phyloP scores from a whole-genome alignment of 805 yeast species.

The Lipomyces starkeyi region DNA sequence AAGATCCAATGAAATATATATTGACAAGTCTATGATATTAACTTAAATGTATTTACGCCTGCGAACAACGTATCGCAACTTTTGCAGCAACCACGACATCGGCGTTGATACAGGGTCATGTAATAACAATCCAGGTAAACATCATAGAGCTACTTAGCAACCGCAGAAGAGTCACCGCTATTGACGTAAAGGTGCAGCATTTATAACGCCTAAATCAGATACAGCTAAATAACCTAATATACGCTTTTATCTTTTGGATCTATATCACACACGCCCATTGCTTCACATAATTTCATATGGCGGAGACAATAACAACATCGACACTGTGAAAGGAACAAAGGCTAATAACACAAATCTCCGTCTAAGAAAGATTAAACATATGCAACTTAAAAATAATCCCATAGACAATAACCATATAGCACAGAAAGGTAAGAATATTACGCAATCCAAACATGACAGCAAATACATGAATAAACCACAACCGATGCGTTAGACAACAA shows the following conservation, averaged over 20 bases:
- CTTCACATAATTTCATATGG: neutral
- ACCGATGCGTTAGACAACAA: neutral
- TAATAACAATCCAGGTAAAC: too few species aligned
- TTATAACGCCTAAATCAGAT: too few species aligned
- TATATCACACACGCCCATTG: neutral
- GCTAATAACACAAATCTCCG: constrained; percentile 1
- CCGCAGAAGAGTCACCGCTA: too few species aligned
- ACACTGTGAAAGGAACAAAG: neutral
- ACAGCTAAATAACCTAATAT: neutral
- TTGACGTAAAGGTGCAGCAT: too few species aligned
- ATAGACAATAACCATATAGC: constrained; percentile 3
- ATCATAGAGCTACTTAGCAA: too few species aligned
- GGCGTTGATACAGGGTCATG: too few species aligned
- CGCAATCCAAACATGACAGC: constrained; percentile 3
- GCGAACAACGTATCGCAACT: too few species aligned
- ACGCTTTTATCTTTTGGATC: neutral
- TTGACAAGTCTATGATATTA: too few species aligned
- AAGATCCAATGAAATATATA: too few species aligned
- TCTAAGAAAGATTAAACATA: neutral
- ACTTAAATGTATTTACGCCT: too few species aligned
- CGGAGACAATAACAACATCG: neutral
- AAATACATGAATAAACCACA: neutral
- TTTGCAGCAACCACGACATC: too few species aligned
- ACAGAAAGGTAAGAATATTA: constrained; percentile 1
- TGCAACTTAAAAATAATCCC: neutral